Conservation (phyloP, 2,329 filamentous ascomycete species). For the Fusarium ambrosium region DNA sequence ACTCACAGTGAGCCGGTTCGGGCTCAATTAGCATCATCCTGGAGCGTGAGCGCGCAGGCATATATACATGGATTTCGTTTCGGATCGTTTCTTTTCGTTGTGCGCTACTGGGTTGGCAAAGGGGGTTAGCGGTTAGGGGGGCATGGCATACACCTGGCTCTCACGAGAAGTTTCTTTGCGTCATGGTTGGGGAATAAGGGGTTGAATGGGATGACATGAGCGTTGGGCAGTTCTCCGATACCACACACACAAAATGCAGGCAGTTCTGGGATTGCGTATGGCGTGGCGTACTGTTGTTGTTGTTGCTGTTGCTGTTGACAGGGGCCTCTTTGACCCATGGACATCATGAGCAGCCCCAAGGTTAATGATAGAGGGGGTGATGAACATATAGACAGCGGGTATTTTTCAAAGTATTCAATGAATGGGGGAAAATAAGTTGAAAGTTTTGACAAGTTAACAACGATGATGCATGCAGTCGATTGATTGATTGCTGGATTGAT, state of each 20-base stretch:
- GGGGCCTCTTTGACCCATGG: conserved; percentile 7
- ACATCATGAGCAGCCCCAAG: not conserved
- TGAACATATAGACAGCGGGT: conserved; percentile 28
- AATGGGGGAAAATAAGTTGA: not conserved
- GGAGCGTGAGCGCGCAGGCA: conserved; percentile 28
- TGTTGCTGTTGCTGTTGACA: conserved; percentile 1
- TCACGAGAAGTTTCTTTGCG: conserved; percentile 47
- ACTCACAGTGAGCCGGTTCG: conserved; percentile 28
- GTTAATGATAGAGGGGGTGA: conserved; percentile 9
- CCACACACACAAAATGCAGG: conserved; percentile 37
- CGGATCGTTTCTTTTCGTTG: conserved; percentile 22
- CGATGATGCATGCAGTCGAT: not conserved
- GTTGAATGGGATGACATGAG: conserved; percentile 30
- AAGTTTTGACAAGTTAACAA: not conserved
- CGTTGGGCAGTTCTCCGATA: conserved; percentile 34
- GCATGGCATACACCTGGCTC: conserved; percentile 44
- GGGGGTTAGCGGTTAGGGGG: not conserved
- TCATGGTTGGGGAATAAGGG: conserved; percentile 23
- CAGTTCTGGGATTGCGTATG: conserved; percentile 28
- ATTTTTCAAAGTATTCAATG: conserved; percentile 3
- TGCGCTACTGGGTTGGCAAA: conserved; percentile 20
- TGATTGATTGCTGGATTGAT: conserved; percentile 22
- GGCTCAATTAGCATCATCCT: conserved; percentile 37
- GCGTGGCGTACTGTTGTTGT: conserved; percentile 20
- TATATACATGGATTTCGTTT: conserved; percentile 29